Conservation (phyloP, 2,329 filamentous ascomycete species). For the Fusarium lateritium region DNA sequence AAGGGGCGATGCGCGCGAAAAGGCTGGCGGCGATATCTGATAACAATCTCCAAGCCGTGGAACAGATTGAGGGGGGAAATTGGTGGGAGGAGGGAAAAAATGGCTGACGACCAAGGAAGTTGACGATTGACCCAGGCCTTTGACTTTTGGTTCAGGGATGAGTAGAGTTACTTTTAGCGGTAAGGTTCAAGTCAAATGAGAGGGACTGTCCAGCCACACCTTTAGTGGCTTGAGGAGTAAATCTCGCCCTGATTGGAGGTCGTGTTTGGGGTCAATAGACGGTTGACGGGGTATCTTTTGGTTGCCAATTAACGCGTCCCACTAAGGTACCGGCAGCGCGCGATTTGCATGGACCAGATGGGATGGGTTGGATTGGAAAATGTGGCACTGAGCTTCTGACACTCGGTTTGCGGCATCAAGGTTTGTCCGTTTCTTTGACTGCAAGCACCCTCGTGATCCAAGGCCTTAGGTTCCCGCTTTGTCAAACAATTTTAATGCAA, state of each 20-base stretch:
- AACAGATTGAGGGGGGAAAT: conserved; percentile 38
- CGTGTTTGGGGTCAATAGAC: conserved; percentile 29
- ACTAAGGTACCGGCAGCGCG: conserved; percentile 17
- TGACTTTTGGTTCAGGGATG: conserved; percentile 51
- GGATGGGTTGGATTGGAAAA: neutral
- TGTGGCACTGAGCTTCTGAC: neutral
- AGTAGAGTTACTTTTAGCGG: conserved; percentile 39
- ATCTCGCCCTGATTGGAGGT: conserved; percentile 33
- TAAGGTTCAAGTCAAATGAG: conserved; percentile 33
- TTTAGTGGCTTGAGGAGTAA: conserved; percentile 29
- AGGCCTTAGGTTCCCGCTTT: neutral
- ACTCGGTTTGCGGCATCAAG: neutral
- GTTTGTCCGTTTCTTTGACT: conserved; percentile 12
- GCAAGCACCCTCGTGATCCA: conserved; percentile 3
- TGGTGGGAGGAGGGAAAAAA: conserved; percentile 43
- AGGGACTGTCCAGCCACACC: conserved; percentile 41
- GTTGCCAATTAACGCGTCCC: conserved; percentile 43
- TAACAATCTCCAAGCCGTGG: conserved; percentile 39
- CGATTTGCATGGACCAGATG: neutral
- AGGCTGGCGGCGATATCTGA: conserved; percentile 31
- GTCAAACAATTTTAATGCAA: neutral
- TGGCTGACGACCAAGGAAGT: conserved; percentile 48
- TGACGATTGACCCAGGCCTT: conserved; percentile 45
- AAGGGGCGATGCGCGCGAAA: conserved; percentile 33
- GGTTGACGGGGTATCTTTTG: conserved; percentile 28